Evolutionary conservation across 768 basidiomycete species (phyloP).

Genomic region (Basidioascus undulatus): DNA sequence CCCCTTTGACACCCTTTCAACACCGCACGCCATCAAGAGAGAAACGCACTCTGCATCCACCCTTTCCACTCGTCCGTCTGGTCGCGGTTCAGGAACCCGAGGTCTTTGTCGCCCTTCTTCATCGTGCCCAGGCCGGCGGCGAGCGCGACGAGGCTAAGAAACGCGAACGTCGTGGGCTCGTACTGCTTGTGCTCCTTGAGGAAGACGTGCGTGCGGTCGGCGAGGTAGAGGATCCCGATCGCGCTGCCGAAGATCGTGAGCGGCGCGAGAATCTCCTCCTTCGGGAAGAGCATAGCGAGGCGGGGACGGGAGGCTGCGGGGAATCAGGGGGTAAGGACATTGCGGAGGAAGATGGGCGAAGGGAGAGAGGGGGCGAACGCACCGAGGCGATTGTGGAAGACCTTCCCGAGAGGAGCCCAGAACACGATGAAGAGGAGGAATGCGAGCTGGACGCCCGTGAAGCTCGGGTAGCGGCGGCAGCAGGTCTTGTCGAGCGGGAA

Average conservation of each 20-base stretch:
- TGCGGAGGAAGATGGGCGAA: neutral
- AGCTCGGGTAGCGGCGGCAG: constrained; percentile 51
- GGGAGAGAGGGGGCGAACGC: neutral
- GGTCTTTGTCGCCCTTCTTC: constrained; percentile 41
- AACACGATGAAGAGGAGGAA: constrained; percentile 27
- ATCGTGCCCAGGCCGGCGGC: constrained; percentile 37
- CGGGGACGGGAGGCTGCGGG: constrained; percentile 8
- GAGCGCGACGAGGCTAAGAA: constrained; percentile 32
- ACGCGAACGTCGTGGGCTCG: constrained; percentile 36
- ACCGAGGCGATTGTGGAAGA: constrained; percentile 13
- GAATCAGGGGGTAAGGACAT: neutral
- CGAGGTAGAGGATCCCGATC: constrained; percentile 42
- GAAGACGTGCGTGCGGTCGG: constrained; percentile 71
- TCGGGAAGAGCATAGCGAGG: constrained; percentile 15
- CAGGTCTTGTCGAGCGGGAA: constrained; percentile 54
- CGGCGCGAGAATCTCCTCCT: constrained; percentile 23
- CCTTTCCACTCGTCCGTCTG: constrained; percentile 97
- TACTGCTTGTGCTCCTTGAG: constrained; percentile 74
- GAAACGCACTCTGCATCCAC: constrained; percentile 77
- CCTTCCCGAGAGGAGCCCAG: constrained; percentile 28
- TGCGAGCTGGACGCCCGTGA: constrained; percentile 31
- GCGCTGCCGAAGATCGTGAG: constrained; percentile 39
- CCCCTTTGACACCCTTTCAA: no score
- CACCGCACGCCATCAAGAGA: constrained; percentile 2
- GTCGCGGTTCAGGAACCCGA: constrained; percentile 71